phyloP scores from a whole-genome alignment of 139 green algal genomes.

The Coelastrella sp. region DNA sequence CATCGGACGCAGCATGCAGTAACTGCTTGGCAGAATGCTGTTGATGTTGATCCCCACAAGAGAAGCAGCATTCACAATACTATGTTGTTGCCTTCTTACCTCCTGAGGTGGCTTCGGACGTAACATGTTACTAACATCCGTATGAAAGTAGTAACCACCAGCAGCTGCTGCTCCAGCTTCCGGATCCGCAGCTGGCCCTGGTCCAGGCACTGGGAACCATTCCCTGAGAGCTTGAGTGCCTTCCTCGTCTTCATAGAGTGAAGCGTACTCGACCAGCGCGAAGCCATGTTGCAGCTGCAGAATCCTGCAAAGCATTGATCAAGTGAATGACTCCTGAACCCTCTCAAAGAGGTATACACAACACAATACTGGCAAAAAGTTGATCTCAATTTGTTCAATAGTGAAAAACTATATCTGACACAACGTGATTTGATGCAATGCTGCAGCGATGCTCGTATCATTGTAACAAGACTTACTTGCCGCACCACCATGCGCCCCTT shows the following conservation, averaged over 20 bases:
- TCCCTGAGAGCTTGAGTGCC: constrained; percentile 49
- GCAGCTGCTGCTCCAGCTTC: constrained; percentile 5
- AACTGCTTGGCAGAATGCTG: no score
- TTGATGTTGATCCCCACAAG: no score
- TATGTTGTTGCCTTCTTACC: no score
- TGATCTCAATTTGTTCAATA: no score
- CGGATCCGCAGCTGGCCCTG: background rate
- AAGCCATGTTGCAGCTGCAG: background rate
- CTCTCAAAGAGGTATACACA: no score
- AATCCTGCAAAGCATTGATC: background rate
- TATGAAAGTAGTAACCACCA: background rate
- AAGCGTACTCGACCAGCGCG: constrained; percentile 59
- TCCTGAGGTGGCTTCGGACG: constrained; percentile 45
- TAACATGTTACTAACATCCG: constrained; percentile 9
- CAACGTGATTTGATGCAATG: no score
- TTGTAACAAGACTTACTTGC: constrained; percentile 11
- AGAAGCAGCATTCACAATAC: no score
- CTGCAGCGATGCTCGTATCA: background rate
- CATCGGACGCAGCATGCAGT: no score
- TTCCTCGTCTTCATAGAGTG: constrained; percentile 52
- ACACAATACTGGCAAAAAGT: background rate
- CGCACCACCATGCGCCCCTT: constrained; percentile 49
- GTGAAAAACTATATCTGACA: no score
- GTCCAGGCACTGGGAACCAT: constrained; percentile 62
- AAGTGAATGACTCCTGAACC: no score